Evolutionary conservation across 1,139 yeast genomes (phyloP), one percentile per base, ranked within the genome.

Genomic region (Debaryomyces udenii): DNA sequence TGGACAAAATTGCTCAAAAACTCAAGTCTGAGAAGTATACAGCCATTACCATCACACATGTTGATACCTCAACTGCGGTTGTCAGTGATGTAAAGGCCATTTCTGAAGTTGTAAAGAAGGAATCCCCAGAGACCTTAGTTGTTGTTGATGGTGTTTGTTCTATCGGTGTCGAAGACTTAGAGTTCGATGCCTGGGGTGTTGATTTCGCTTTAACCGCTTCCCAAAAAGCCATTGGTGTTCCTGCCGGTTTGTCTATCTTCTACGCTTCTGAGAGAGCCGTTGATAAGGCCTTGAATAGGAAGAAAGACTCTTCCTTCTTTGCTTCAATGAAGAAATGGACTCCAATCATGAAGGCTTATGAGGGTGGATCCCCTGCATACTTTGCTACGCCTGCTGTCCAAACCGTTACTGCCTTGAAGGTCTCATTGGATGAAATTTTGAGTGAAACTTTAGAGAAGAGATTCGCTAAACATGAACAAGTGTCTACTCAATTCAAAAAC

Each of bases 301-400:
- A 74, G 33, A 76, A 80, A 44, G 81, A 80, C 31, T 66, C 82
- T 31, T 68, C 88, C 3, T 86, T 75, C 60, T 91, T 83, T 62
- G 86, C 93, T 32, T 83, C 87, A 37, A 72, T 91, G 58, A 78
- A 83, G 59, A 83, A 82, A 72, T 91, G 98, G 98, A 66, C 84
- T 35, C 96, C 97, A 40, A 77, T 90, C 59, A 83, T 91, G 93
- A 71, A 78, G 58, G 88, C 91, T 31, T 90, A 89, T 67, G 97
- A 91, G 69, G 64, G 80, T 39, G 94, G 94, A 29, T 73, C 76
- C 49, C 86, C 88, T 23, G 87, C 93, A 9, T 91, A 91, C 70
- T 91, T 90, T 62, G 96, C 97, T 14, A 91, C 97, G 5, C 97
- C 96, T 6, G 87, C 97, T 1, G 86, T 89, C 36, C 97, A 90